Conservation (phyloP, 2,329 filamentous ascomycete species). For the Venturia carpophila region DNA sequence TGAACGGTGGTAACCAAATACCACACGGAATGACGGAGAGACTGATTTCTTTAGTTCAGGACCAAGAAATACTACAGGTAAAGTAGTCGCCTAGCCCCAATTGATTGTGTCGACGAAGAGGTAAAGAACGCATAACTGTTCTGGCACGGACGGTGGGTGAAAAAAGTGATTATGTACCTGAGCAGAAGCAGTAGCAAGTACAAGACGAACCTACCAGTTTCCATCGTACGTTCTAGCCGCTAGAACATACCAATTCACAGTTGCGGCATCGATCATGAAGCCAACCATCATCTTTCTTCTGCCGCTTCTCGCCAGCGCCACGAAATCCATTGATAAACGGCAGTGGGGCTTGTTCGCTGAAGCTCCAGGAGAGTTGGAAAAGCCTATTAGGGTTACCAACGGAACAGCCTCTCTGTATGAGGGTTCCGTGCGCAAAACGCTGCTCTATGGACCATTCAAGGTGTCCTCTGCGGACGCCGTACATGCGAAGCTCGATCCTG, state of each 20-base stretch:
- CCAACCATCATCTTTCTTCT: neutral
- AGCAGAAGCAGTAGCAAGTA: neutral
- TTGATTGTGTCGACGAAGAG: neutral
- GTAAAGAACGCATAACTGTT: neutral
- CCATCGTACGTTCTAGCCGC: neutral
- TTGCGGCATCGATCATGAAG: neutral
- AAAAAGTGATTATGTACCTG: neutral
- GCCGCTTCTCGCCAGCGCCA: neutral
- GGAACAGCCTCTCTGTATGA: constrained; percentile 1
- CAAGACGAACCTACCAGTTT: neutral
- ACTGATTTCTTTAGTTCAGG: neutral
- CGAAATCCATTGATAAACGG: neutral
- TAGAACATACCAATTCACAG: neutral
- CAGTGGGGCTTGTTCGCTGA: neutral
- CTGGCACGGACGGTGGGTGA: neutral
- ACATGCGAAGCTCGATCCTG: neutral
- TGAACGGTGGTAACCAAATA: neutral
- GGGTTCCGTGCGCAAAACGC: constrained; percentile 12
- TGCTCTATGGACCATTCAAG: constrained; percentile 16
- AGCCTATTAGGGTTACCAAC: neutral
- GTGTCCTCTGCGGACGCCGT: neutral
- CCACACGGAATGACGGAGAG: neutral
- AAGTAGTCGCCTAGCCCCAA: neutral
- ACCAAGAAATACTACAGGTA: neutral
- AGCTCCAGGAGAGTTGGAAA: neutral